Percentiles rank a stretch among this genome's conserved stretches.
Conservation (phyloP, 768 basidiomycete species). For the Chalciporus pseudorubinellus region DNA sequence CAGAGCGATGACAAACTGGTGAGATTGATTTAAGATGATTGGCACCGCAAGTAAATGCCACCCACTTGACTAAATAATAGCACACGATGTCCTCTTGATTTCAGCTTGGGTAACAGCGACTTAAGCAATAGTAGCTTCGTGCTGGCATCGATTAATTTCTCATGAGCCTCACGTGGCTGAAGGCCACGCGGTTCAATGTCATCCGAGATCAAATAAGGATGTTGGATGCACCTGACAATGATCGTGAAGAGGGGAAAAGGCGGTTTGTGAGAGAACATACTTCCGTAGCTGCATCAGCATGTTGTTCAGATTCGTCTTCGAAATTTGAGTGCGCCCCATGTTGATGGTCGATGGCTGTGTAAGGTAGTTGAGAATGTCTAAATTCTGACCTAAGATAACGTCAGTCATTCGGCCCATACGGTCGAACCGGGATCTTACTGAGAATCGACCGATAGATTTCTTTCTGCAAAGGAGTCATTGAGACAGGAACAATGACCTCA, state of each 20-base stretch:
- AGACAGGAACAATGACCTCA: constrained; percentile 88
- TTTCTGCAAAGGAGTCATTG: constrained; percentile 82
- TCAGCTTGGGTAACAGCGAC: constrained; percentile 76
- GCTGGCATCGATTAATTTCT: constrained; percentile 78
- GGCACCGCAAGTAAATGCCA: background rate
- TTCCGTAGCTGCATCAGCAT: constrained; percentile 86
- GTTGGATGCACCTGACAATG: constrained; percentile 72
- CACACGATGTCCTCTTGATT: constrained; percentile 82
- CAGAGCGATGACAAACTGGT: constrained; percentile 82
- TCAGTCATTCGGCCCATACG: constrained; percentile 14
- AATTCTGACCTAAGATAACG: constrained; percentile 58
- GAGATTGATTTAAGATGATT: background rate
- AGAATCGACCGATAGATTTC: constrained; percentile 85
- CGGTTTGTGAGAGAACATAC: constrained; percentile 39
- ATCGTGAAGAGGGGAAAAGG: constrained; percentile 1
- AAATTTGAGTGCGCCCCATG: constrained; percentile 26
- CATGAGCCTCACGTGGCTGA: constrained; percentile 59
- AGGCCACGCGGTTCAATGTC: constrained; percentile 76
- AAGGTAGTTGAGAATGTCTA: constrained; percentile 62
- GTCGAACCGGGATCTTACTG: constrained; percentile 42
- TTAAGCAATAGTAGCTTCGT: constrained; percentile 83
- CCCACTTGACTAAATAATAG: constrained; percentile 88
- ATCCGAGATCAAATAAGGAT: constrained; percentile 82
- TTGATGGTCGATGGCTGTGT: constrained; percentile 42
- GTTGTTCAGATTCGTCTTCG: constrained; percentile 70